These are phyloP conservation scores for Aspergillus leporis DNA, from an alignment of 495 filamentous ascomycete species.

Conservation along the genomic window DNA sequence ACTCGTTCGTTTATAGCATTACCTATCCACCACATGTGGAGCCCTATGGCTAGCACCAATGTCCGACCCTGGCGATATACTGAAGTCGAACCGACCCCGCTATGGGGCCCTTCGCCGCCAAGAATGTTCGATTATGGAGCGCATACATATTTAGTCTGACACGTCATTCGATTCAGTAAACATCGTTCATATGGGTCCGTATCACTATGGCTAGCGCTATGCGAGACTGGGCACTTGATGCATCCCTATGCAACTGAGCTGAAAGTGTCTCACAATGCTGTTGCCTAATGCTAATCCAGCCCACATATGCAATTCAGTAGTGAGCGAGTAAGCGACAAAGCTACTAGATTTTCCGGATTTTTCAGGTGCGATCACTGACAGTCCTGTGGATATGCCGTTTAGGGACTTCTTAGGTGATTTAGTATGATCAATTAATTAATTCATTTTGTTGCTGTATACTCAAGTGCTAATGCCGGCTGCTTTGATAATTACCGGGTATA, in stretches of 20 bases:
- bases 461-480: no score
- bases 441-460: no score
- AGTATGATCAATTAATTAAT: no score
- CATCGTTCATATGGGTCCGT: background rate
- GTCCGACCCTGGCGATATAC: no score
- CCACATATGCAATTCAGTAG: no score
- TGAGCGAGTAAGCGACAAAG: no score
- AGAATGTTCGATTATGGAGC: conserved; percentile 3
- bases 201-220: background rate
- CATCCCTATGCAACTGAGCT: background rate
- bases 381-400: no score
- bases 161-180: conserved; percentile 1
- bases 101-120: conserved; percentile 4
- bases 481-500: no score
- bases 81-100: background rate
- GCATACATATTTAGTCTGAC: conserved; percentile 8
- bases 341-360: no score
- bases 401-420: no score
- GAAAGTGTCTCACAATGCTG: background rate
- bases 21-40: background rate
- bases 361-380: no score
- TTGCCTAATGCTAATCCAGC: no score
- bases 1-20: background rate
- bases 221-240: background rate
- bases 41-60: background rate